A percentile compares a stretch with the other conserved stretches of the same genome.
Conservation (phyloP, 1,139 yeast species). For the Magnusiomyces fungicola region DNA sequence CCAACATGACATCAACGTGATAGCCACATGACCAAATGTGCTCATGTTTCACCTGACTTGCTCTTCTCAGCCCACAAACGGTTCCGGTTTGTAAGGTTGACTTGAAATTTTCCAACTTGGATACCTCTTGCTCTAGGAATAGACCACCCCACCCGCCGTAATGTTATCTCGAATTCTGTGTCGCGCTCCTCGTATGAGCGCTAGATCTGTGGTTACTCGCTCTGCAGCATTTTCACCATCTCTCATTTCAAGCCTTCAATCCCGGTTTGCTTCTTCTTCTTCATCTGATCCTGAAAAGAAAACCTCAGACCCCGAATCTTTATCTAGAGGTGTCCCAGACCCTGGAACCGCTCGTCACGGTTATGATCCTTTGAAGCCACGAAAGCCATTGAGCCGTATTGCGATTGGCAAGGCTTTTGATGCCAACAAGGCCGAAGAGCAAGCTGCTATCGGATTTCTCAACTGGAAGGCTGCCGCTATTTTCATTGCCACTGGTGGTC, state of each 20-base stretch:
- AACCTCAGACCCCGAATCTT: neutral
- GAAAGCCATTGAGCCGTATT: slow-evolving; percentile 45
- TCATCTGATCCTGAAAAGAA: slow-evolving; percentile 1
- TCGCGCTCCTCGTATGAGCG: too few relatives aligned
- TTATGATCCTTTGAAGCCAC: slow-evolving; percentile 28
- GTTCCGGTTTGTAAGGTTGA: too few relatives aligned
- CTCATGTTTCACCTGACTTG: too few relatives aligned
- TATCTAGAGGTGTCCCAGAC: slow-evolving; percentile 16
- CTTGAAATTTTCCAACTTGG: too few relatives aligned
- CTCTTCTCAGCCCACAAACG: too few relatives aligned
- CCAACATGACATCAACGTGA: too few relatives aligned
- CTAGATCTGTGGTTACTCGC: too few relatives aligned
- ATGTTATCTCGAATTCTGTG: too few relatives aligned
- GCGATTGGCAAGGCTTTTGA: slow-evolving; percentile 42
- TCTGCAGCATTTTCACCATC: too few relatives aligned
- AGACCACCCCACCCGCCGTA: too few relatives aligned
- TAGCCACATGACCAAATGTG: too few relatives aligned
- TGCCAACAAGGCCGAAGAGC: slow-evolving; percentile 26
- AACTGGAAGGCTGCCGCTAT: slow-evolving; percentile 81
- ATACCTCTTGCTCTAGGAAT: too few relatives aligned
- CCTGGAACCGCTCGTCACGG: slow-evolving; percentile 26
- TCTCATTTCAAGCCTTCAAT: neutral
- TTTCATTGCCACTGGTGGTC: slow-evolving; percentile 62
- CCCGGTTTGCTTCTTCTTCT: neutral
- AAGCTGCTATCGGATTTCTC: slow-evolving; percentile 53